Percentiles rank a stretch among this genome's conserved stretches.
phyloP scores from a whole-genome alignment of 768 basidiomycete species.

The Phanerochaete sordida region DNA sequence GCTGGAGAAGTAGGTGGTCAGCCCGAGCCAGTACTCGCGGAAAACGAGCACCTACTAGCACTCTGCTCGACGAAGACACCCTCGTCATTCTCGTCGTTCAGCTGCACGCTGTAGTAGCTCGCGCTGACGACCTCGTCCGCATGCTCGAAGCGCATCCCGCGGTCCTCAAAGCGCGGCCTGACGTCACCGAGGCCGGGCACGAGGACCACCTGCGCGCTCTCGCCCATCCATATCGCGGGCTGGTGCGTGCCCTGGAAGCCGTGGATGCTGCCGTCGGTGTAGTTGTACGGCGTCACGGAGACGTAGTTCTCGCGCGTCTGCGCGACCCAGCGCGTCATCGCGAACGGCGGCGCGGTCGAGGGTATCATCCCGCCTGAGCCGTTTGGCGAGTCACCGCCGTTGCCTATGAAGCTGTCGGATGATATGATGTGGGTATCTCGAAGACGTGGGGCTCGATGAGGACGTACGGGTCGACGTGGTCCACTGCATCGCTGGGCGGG shows the following conservation, averaged over 20 bases:
- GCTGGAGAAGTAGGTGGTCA: slow-evolving; percentile 35
- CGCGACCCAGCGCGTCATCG: slow-evolving; percentile 84
- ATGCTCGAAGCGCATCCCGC: slow-evolving; percentile 52
- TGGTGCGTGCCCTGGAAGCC: slow-evolving; percentile 82
- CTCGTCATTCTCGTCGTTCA: slow-evolving; percentile 51
- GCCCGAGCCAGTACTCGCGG: slow-evolving; percentile 2
- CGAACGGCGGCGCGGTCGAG: slow-evolving; percentile 74
- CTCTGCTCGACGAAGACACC: slow-evolving; percentile 54
- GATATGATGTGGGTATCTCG: not conserved
- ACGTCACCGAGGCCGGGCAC: slow-evolving; percentile 54
- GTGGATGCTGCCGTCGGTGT: slow-evolving; percentile 55
- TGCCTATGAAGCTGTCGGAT: slow-evolving; percentile 67
- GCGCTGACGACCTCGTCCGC: slow-evolving; percentile 45
- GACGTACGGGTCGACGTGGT: slow-evolving; percentile 45
- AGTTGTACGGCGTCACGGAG: slow-evolving; percentile 68
- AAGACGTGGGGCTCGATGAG: not conserved
- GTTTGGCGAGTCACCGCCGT: slow-evolving; percentile 67
- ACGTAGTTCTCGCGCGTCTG: slow-evolving; percentile 77
- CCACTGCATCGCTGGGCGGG: slow-evolving; percentile 35
- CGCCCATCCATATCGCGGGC: slow-evolving; percentile 90
- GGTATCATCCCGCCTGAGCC: slow-evolving; percentile 78
- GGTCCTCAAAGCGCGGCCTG: slow-evolving; percentile 50
- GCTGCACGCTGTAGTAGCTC: slow-evolving; percentile 53
- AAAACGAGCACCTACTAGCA: slow-evolving; percentile 44
- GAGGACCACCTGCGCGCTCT: slow-evolving; percentile 61